These are phyloP conservation scores for Globisporangium nunn DNA, from an alignment of 352 stramenopile genomes.

Conservation along the genomic window DNA sequence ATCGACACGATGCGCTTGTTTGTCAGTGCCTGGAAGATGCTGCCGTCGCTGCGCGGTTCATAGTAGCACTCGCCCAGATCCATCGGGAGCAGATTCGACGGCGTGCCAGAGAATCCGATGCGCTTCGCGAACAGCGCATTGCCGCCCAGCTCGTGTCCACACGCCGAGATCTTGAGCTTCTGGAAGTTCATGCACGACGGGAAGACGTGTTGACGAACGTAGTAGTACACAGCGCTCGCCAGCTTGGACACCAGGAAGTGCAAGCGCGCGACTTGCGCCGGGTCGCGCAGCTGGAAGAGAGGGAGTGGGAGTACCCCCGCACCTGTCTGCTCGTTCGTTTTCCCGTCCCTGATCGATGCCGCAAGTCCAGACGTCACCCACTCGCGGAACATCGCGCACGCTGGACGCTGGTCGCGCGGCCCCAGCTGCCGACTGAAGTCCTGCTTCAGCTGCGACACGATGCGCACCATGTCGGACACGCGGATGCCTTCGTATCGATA, in stretches of 20 bases:
- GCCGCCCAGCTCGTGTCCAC: slow-evolving; percentile 98
- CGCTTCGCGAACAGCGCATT: slow-evolving; percentile 96
- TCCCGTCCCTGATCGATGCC: slow-evolving; percentile 13
- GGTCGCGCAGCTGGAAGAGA: slow-evolving; percentile 95
- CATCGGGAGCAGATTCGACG: slow-evolving; percentile 97
- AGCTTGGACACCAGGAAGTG: slow-evolving; percentile 93
- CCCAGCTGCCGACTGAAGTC: slow-evolving; percentile 84
- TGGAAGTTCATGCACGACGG: slow-evolving; percentile 99
- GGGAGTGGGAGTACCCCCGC: slow-evolving; percentile 89
- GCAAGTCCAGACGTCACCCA: slow-evolving; percentile 58
- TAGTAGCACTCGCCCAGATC: slow-evolving; percentile 98
- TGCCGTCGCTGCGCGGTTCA: slow-evolving; percentile 96
- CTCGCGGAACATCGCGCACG: slow-evolving; percentile 67
- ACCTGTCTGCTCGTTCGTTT: slow-evolving; percentile 14
- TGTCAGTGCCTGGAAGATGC: slow-evolving; percentile 97
- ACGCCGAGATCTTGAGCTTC: slow-evolving; percentile 98
- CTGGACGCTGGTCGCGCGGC: slow-evolving; percentile 71
- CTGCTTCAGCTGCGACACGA: slow-evolving; percentile 86
- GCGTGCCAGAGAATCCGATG: slow-evolving; percentile 98
- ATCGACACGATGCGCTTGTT: slow-evolving; percentile 88
- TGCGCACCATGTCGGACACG: slow-evolving; percentile 73
- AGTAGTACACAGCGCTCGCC: slow-evolving; percentile 96
- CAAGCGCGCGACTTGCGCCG: slow-evolving; percentile 92
- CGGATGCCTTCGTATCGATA: slow-evolving; percentile 90
- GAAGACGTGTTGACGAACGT: slow-evolving; percentile 97